phyloP scores from a whole-genome alignment of 2,329 filamentous ascomycete genomes.

The Tetracladium maxilliforme region DNA sequence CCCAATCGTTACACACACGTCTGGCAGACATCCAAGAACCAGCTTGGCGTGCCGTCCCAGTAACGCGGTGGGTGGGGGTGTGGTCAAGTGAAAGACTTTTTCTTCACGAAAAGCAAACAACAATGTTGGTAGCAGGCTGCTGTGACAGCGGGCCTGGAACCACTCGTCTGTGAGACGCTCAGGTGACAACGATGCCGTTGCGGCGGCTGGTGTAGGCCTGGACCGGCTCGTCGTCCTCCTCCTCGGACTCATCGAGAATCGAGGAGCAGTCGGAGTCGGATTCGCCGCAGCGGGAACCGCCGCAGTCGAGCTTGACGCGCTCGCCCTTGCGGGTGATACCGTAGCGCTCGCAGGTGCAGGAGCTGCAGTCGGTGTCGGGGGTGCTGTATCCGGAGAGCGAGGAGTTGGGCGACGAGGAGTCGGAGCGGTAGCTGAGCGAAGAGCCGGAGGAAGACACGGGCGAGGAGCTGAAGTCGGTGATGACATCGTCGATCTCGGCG shows the following conservation, averaged over 20 bases:
- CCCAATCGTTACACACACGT: too few relatives aligned
- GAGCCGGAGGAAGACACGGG: conserved; percentile 58
- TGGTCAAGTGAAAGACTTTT: too few relatives aligned
- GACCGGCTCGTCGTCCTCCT: conserved; percentile 46
- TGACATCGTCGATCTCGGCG: conserved; percentile 37
- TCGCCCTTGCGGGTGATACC: conserved; percentile 89
- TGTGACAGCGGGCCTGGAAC: too few relatives aligned
- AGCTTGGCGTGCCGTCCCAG: too few relatives aligned
- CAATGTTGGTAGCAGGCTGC: too few relatives aligned
- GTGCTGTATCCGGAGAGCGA: conserved; percentile 68
- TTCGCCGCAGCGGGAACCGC: conserved; percentile 76
- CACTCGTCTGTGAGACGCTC: too few relatives aligned
- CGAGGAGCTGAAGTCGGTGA: conserved; percentile 35
- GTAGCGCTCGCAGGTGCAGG: conserved; percentile 90
- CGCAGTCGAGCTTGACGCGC: conserved; percentile 92
- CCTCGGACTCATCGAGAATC: too few relatives aligned
- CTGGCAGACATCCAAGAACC: too few relatives aligned
- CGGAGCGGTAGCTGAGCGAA: conserved; percentile 56
- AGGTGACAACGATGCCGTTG: conserved; percentile 49
- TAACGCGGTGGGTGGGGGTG: too few relatives aligned
- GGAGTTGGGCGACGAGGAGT: conserved; percentile 60
- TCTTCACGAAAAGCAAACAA: too few relatives aligned
- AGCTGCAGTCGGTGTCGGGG: conserved; percentile 58
- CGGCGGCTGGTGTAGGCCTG: conserved; percentile 40
- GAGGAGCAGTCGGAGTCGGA: conserved; percentile 61